A percentile compares a stretch with the other conserved stretches of the same genome.
phyloP scores from a whole-genome alignment of 2,329 filamentous ascomycete species.

The Arthrobotrys entomopaga region DNA sequence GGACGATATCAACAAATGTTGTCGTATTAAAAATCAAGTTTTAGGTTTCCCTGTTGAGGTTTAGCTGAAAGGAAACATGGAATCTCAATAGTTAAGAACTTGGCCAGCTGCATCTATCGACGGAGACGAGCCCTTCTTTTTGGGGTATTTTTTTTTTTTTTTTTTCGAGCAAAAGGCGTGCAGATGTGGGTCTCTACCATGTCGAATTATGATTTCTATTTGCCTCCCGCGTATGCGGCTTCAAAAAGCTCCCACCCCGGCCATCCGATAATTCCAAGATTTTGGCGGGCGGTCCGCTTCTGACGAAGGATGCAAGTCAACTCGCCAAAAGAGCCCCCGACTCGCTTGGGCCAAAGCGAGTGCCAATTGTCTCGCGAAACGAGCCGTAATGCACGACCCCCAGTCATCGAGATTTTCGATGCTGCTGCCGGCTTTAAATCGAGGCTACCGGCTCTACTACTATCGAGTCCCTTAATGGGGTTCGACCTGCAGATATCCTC shows the following conservation, averaged over 20 bases:
- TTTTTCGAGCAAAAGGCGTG: neutral
- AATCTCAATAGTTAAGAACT: slow-evolving; percentile 9
- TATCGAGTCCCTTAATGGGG: too few relatives aligned
- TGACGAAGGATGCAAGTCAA: slow-evolving; percentile 42
- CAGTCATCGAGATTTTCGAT: too few relatives aligned
- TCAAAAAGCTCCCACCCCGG: slow-evolving; percentile 20
- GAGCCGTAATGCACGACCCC: neutral
- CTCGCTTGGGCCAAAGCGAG: slow-evolving; percentile 4
- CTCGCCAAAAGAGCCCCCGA: slow-evolving; percentile 13
- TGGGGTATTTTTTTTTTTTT: neutral
- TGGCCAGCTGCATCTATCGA: slow-evolving; percentile 4
- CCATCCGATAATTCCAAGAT: slow-evolving; percentile 34
- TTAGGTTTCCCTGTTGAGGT: slow-evolving; percentile 11
- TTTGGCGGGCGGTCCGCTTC: slow-evolving; percentile 23
- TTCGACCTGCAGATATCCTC: too few relatives aligned
- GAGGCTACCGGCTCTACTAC: too few relatives aligned
- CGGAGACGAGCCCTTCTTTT: neutral
- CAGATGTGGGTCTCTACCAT: slow-evolving; percentile 6
- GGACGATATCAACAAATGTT: too few relatives aligned
- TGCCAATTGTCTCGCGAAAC: neutral
- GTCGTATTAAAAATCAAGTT: slow-evolving; percentile 2
- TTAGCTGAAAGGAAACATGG: slow-evolving; percentile 25
- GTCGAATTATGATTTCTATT: slow-evolving; percentile 16
- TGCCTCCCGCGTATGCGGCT: slow-evolving; percentile 51
- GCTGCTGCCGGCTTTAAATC: too few relatives aligned